Percentiles rank a stretch among this genome's conserved stretches.
Conservation (phyloP, 2,329 filamentous ascomycete genomes). For the Blastomyces gilchristii region DNA sequence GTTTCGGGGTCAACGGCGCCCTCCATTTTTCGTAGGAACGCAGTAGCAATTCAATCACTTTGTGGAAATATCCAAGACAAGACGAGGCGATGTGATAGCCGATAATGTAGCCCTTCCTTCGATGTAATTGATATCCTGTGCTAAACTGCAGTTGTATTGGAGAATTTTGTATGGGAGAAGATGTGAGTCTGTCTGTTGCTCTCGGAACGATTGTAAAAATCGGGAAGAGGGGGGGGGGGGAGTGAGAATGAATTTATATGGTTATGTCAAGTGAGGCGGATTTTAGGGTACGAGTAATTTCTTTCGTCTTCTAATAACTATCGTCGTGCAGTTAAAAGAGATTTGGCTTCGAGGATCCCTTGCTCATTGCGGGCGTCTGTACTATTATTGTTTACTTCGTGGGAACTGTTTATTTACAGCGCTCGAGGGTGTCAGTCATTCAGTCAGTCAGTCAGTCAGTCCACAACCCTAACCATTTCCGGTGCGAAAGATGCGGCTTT, state of each 20-base stretch:
- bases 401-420: background rate
- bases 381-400: background rate
- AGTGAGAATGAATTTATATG: background rate
- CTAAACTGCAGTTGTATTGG: background rate
- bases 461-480: background rate
- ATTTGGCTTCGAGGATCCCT: background rate
- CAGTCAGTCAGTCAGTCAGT: background rate
- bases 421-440: background rate
- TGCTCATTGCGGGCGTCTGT: background rate
- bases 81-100: background rate
- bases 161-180: background rate
- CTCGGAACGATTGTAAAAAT: background rate
- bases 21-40: conserved; percentile 25
- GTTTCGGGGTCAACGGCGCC: conserved; percentile 69
- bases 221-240: background rate
- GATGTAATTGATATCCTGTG: background rate
- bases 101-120: background rate
- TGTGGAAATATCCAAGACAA: background rate
- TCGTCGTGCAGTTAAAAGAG: background rate
- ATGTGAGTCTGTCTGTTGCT: background rate
- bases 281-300: background rate
- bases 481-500: background rate
- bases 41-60: background rate
- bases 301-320: background rate
- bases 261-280: background rate